phyloP scores from a whole-genome alignment of 1,284 basidiomycete genomes.

The Ustilago crameri region DNA sequence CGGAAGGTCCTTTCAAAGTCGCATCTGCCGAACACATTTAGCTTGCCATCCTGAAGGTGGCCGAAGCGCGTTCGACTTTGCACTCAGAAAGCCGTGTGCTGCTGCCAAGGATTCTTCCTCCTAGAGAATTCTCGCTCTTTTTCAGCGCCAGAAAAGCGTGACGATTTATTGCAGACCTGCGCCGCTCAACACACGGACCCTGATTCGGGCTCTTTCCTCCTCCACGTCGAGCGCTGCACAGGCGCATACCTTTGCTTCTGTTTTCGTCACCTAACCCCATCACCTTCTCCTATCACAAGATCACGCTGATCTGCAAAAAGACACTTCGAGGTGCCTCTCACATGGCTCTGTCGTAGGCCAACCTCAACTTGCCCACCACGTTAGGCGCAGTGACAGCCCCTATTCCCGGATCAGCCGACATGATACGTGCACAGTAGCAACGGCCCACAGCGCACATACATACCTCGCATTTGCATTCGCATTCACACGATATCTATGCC shows the following conservation, averaged over 20 bases:
- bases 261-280: too few species aligned
- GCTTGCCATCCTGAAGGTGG: conserved; percentile 6
- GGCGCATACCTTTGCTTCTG: not conserved
- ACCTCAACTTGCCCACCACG: not conserved
- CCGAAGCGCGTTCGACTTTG: not conserved
- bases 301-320: not conserved
- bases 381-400: not conserved
- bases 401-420: not conserved
- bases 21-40: conserved; percentile 20
- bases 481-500: not conserved
- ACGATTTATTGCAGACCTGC: too few species aligned
- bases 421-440: not conserved
- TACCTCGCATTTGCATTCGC: not conserved
- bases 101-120: too few species aligned
- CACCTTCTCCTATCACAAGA: not conserved
- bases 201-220: not conserved
- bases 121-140: too few species aligned
- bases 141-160: too few species aligned
- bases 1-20: not conserved
- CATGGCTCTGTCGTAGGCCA: too few species aligned
- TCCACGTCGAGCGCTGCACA: not conserved
- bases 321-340: not conserved
- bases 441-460: not conserved
- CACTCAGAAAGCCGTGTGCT: not conserved
- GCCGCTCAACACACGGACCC: not conserved